Evolutionary conservation across 495 filamentous ascomycete genomes (phyloP).

Genomic region (Hypomontagnella monticulosa): DNA sequence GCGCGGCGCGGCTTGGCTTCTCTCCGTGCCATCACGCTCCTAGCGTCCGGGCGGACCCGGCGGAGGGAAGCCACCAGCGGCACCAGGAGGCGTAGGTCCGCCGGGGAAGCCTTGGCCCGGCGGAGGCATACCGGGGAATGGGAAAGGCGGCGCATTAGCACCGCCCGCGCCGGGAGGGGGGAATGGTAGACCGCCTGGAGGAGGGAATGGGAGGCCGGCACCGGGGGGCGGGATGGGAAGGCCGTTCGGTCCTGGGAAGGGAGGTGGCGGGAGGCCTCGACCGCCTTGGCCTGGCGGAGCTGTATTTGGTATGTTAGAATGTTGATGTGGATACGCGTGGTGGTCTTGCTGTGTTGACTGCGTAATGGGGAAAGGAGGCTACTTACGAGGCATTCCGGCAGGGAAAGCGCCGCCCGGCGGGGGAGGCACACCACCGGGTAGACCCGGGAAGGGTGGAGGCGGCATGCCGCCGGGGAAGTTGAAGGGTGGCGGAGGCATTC

Average conservation of each 20-base stretch:
- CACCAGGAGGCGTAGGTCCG: constrained; percentile 45
- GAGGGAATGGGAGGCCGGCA: constrained; percentile 52
- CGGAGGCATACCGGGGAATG: constrained; percentile 46
- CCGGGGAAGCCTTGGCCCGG: constrained; percentile 56
- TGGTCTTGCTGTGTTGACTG: neutral
- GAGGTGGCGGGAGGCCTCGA: constrained; percentile 66
- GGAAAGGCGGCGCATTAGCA: constrained; percentile 37
- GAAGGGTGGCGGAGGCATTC: constrained; percentile 49
- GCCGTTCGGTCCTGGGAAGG: constrained; percentile 65
- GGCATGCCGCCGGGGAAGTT: constrained; percentile 46
- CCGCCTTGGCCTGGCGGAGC: constrained; percentile 63
- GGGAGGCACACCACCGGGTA: constrained; percentile 46
- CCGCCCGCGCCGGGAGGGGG: constrained; percentile 65
- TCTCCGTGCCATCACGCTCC: neutral
- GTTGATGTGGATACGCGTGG: neutral
- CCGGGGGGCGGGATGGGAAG: constrained; percentile 57
- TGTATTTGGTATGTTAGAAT: constrained; percentile 21
- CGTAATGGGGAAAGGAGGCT: neutral
- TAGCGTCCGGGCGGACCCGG: constrained; percentile 47
- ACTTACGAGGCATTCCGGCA: constrained; percentile 48
- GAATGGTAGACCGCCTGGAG: constrained; percentile 65
- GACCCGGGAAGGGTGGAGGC: constrained; percentile 51
- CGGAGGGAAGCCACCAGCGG: constrained; percentile 50
- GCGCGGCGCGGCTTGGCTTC: constrained; percentile 1
- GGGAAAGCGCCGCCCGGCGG: constrained; percentile 45